Percentiles rank a stretch among this genome's conserved stretches.
Conservation (phyloP, 208 protist species). For the Trypanosoma platydactyli region DNA sequence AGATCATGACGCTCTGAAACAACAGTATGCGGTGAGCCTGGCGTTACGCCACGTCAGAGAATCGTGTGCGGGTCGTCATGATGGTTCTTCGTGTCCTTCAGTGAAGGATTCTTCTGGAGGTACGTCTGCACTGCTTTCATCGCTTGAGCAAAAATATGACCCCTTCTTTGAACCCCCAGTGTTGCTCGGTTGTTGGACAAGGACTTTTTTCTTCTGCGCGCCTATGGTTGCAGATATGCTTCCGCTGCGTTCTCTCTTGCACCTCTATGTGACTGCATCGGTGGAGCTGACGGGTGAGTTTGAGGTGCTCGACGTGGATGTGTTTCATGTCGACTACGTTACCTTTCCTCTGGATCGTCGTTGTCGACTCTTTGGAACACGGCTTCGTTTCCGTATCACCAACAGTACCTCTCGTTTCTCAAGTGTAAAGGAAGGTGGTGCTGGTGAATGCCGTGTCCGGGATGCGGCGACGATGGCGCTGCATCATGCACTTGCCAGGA, state of each 20-base stretch:
- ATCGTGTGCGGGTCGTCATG: background rate
- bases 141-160: constrained; percentile 34
- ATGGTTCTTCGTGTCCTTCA: background rate
- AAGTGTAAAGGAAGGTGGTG: background rate
- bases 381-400: constrained; percentile 24
- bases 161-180: constrained; percentile 48
- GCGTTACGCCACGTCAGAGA: background rate
- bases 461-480: constrained; percentile 1
- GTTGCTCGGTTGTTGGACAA: constrained; percentile 55
- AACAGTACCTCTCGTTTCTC: background rate
- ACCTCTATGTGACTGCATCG: background rate
- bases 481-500: constrained; percentile 21
- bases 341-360: constrained; percentile 23
- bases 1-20: constrained; percentile 17
- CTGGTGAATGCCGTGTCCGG: background rate
- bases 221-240: constrained; percentile 57
- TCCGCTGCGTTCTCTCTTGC: constrained; percentile 28
- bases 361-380: constrained; percentile 51
- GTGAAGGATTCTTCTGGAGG: background rate
- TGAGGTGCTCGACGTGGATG: constrained; percentile 44
- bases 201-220: constrained; percentile 57
- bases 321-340: constrained; percentile 55
- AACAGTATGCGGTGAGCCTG: constrained; percentile 1
- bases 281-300: background rate
- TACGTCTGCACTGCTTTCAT: background rate